Percentiles rank a stretch among this genome's conserved stretches.
phyloP scores from a whole-genome alignment of 441 rosid species.

The Jatropha multifida region DNA sequence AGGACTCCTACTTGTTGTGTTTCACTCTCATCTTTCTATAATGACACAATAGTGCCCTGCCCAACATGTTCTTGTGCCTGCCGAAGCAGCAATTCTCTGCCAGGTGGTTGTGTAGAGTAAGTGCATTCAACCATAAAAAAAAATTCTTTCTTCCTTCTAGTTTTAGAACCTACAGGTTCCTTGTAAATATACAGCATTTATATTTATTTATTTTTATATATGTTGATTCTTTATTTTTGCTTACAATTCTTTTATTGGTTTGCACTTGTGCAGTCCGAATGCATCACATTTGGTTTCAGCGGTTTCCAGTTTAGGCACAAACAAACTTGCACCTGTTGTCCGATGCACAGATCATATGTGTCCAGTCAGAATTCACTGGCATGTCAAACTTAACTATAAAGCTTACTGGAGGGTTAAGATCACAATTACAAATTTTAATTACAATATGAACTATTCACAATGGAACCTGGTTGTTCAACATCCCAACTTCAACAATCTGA shows the following conservation, averaged over 20 bases:
- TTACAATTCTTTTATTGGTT: constrained; percentile 18
- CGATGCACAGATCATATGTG: constrained; percentile 91
- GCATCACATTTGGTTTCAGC: constrained; percentile 58
- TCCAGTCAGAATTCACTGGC: constrained; percentile 90
- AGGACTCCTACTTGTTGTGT: constrained; percentile 80
- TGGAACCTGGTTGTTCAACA: constrained; percentile 90
- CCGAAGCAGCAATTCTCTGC: constrained; percentile 39
- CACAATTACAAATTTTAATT: constrained; percentile 80
- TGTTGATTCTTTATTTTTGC: neutral
- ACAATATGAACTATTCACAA: constrained; percentile 69
- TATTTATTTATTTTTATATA: neutral
- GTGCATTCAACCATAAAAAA: constrained; percentile 24
- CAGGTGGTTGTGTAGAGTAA: constrained; percentile 72
- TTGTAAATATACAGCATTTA: neutral
- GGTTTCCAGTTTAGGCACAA: constrained; percentile 40
- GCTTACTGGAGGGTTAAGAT: constrained; percentile 84
- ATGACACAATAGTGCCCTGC: constrained; percentile 63
- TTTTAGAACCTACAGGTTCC: neutral
- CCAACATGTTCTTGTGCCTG: constrained; percentile 81
- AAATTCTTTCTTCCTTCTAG: constrained; percentile 1
- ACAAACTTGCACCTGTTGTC: constrained; percentile 47
- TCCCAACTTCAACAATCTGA: constrained; percentile 82
- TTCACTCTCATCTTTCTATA: constrained; percentile 86
- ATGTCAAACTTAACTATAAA: constrained; percentile 74
- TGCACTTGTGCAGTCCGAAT: constrained; percentile 39